Conservation (phyloP, 2,329 filamentous ascomycete species). For the Penicillium italicum region DNA sequence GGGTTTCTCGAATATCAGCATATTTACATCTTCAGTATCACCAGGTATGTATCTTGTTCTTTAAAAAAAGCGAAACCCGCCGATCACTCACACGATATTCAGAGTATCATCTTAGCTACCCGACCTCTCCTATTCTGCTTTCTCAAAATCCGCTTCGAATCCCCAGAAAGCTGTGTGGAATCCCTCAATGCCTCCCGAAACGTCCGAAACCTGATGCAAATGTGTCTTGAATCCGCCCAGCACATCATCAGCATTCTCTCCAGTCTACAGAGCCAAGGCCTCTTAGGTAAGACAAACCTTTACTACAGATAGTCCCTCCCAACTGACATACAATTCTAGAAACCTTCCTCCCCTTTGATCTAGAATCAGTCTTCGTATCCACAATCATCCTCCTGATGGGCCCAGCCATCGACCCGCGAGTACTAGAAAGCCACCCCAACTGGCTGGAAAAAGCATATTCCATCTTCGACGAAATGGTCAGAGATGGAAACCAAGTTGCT, state of each 20-base stretch:
- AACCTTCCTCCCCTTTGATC: slow-evolving; percentile 49
- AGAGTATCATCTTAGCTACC: slow-evolving; percentile 44
- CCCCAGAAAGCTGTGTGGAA: slow-evolving; percentile 26
- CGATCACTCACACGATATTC: neutral
- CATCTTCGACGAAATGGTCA: slow-evolving; percentile 49
- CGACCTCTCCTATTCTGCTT: slow-evolving; percentile 46
- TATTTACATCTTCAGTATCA: slow-evolving; percentile 42
- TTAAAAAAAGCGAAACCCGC: neutral
- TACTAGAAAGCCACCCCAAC: slow-evolving; percentile 33
- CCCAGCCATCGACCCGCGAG: slow-evolving; percentile 34
- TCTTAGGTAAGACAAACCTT: slow-evolving; percentile 42
- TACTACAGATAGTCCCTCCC: too few relatives aligned
- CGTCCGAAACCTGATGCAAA: slow-evolving; percentile 39
- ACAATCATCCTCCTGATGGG: slow-evolving; percentile 44
- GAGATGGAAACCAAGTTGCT: slow-evolving; percentile 48
- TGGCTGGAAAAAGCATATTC: slow-evolving; percentile 45
- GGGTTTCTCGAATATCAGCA: slow-evolving; percentile 43
- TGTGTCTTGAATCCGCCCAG: slow-evolving; percentile 45
- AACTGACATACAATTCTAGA: slow-evolving; percentile 31
- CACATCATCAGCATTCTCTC: slow-evolving; percentile 45
- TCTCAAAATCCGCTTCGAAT: slow-evolving; percentile 36
- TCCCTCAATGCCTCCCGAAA: slow-evolving; percentile 37
- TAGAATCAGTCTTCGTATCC: slow-evolving; percentile 46
- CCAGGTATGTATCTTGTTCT: slow-evolving; percentile 30
- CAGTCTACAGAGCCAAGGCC: slow-evolving; percentile 45